Evolutionary conservation across 2,329 filamentous ascomycete species (phyloP).

Genomic region (Beauveria scarabaeidicola): DNA sequence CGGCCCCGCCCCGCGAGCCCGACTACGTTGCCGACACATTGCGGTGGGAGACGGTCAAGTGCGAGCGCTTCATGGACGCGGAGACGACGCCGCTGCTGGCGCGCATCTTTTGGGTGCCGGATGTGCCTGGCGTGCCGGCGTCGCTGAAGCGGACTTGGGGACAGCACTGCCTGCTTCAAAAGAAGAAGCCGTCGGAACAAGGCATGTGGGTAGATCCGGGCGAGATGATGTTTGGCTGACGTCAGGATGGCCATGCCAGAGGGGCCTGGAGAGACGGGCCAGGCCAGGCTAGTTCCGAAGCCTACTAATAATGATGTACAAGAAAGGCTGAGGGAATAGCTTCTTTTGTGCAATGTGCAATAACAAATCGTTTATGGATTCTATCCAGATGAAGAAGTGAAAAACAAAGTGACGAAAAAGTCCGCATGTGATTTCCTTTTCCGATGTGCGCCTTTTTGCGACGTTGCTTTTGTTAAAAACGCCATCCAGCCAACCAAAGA

Average conservation of each 20-base stretch:
- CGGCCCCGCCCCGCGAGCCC: slow-evolving; percentile 54
- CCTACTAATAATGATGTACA: not conserved
- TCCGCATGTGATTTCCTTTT: not conserved
- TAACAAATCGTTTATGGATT: not conserved
- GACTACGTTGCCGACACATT: slow-evolving; percentile 65
- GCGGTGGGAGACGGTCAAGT: slow-evolving; percentile 72
- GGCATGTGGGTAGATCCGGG: slow-evolving; percentile 13
- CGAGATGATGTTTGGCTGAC: slow-evolving; percentile 14
- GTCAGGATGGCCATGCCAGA: not conserved
- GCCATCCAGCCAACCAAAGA: not conserved
- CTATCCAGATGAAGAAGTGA: not conserved
- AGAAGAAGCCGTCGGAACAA: slow-evolving; percentile 28
- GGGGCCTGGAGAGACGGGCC: not conserved
- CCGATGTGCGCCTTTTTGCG: not conserved
- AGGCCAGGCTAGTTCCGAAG: not conserved
- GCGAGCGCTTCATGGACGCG: slow-evolving; percentile 73
- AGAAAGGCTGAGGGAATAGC: not conserved
- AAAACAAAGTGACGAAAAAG: not conserved
- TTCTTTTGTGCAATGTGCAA: not conserved
- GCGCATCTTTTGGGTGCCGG: slow-evolving; percentile 74
- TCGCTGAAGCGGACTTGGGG: slow-evolving; percentile 72
- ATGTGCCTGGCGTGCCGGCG: slow-evolving; percentile 59
- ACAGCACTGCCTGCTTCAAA: slow-evolving; percentile 72
- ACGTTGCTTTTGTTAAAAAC: not conserved
- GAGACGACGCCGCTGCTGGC: slow-evolving; percentile 64